Evolutionary conservation across 768 basidiomycete genomes (phyloP).

Genomic region (Sutorius australiensis): DNA sequence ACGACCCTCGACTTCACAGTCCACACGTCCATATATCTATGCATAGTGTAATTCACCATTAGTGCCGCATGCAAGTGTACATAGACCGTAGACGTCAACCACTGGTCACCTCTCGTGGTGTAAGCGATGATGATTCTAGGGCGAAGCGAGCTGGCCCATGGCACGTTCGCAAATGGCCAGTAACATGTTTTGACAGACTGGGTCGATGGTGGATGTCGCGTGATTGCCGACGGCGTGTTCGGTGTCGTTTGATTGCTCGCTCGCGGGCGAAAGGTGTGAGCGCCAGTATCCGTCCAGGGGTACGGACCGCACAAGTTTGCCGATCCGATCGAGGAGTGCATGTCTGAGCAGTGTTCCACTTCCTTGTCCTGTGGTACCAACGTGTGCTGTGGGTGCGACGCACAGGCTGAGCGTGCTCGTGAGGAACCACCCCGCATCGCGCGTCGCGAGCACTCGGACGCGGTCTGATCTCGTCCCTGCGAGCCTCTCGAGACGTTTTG

Average conservation of each 20-base stretch:
- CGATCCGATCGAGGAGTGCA: conserved; percentile 22
- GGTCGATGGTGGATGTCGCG: conserved; percentile 7
- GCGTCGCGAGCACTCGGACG: conserved; percentile 22
- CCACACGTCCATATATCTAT: conserved; percentile 7
- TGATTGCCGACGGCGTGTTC: background rate
- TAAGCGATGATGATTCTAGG: background rate
- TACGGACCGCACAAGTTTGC: conserved; percentile 18
- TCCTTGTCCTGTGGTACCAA: background rate
- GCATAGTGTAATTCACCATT: conserved; percentile 17
- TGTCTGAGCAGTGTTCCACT: conserved; percentile 5
- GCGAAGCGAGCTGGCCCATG: conserved; percentile 10
- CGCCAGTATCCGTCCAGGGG: background rate
- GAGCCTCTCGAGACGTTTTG: conserved; percentile 8
- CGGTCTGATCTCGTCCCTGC: conserved; percentile 15
- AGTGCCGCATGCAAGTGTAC: conserved; percentile 11
- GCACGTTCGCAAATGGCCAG: conserved; percentile 28
- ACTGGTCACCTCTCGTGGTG: background rate
- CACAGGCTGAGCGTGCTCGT: conserved; percentile 25
- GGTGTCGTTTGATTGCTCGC: background rate
- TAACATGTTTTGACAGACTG: conserved; percentile 26
- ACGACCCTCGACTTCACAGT: background rate
- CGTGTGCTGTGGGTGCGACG: background rate
- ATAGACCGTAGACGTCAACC: conserved; percentile 8
- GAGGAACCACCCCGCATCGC: conserved; percentile 29
- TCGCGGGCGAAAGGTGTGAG: too few relatives aligned